Evolutionary conservation across 2,329 filamentous ascomycete species (phyloP).

Genomic region (Fusarium odoratissimum): DNA sequence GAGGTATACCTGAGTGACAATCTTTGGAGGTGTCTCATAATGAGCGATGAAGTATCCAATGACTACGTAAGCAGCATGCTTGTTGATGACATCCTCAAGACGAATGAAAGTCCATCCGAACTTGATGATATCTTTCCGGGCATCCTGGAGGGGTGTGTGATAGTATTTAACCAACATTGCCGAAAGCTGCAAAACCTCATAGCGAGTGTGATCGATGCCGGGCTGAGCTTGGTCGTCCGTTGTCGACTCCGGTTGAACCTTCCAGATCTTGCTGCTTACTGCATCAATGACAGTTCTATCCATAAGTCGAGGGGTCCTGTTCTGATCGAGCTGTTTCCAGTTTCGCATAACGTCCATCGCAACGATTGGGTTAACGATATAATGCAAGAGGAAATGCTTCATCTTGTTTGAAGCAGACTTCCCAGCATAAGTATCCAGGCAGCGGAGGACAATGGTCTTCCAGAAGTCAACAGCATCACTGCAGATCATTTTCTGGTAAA

Average conservation of each 20-base stretch:
- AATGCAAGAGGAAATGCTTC: conserved; percentile 91
- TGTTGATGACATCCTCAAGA: conserved; percentile 99
- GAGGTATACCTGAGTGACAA: conserved; percentile 94
- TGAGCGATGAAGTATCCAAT: conserved; percentile 98
- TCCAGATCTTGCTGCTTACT: conserved; percentile 94
- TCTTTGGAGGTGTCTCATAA: conserved; percentile 96
- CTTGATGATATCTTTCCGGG: conserved; percentile 97
- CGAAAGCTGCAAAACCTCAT: conserved; percentile 95
- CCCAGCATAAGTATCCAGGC: conserved; percentile 86
- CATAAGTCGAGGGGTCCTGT: conserved; percentile 76
- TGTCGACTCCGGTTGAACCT: conserved; percentile 82
- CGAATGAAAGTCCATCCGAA: conserved; percentile 99
- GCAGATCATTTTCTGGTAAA: conserved; percentile 86
- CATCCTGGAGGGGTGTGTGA: conserved; percentile 85
- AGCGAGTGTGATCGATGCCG: conserved; percentile 93
- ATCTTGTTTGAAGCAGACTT: conserved; percentile 85
- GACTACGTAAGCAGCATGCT: conserved; percentile 96
- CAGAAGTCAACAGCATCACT: conserved; percentile 89
- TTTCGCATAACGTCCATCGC: conserved; percentile 94
- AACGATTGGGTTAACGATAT: conserved; percentile 94
- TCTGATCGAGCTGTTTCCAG: conserved; percentile 70
- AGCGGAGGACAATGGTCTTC: conserved; percentile 83
- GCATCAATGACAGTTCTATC: conserved; percentile 89
- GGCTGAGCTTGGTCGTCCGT: conserved; percentile 85
- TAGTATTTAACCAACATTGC: conserved; percentile 97